Base-by-base conservation (phyloP, 345 rosid genomes). In the Fremontodendron californicum region DNA sequence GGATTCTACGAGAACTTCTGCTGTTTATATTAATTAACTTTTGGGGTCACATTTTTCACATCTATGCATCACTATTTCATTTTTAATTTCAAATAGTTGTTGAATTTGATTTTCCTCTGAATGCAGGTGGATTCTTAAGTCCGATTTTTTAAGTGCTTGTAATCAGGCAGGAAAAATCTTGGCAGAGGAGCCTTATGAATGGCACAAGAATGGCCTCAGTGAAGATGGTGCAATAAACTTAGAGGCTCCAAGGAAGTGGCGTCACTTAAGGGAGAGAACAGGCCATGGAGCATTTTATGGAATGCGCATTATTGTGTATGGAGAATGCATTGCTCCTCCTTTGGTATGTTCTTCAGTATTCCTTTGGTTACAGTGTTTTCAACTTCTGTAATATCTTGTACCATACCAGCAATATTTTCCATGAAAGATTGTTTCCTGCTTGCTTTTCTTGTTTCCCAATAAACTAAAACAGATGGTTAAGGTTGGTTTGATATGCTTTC, bases 251-350 rank as follows among this genome's bases (percentile, higher is more conserved):
- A 88, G 97, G 73, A 94, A 90, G 79, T 96, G 99, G 98, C 87
- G 98, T 72, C 89, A 89, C 3, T 76, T 91, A 39, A 85, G 85
- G 81, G 93, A 92, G 86, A 85, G 87, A 84, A 94, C 97, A 54
- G 97, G 98, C 61, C 97, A 94, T 67, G 98, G 99, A 78, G 98
- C 98, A 58, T 90, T 96, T 75, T 76, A 87, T 80, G 96, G 93
- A 54, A 77, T 92, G 91, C 88, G 88, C 67, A 82, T 94, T 58
- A 82, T 96, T 77, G 79, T 94, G 55, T 94, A 94, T 74, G 99
- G 99, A 68, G 97, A 88, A 81, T 94, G 98, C 89, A 80, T 91
- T 51, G 84, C 93, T 4, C 99, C 98, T 60, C 86, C 94, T 81
- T 81, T 94, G 98, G 99, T 94, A 92, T 67, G 88, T 64, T 77